phyloP scores from a whole-genome alignment of 1,139 yeast genomes.

The Kazachstania sp. region DNA sequence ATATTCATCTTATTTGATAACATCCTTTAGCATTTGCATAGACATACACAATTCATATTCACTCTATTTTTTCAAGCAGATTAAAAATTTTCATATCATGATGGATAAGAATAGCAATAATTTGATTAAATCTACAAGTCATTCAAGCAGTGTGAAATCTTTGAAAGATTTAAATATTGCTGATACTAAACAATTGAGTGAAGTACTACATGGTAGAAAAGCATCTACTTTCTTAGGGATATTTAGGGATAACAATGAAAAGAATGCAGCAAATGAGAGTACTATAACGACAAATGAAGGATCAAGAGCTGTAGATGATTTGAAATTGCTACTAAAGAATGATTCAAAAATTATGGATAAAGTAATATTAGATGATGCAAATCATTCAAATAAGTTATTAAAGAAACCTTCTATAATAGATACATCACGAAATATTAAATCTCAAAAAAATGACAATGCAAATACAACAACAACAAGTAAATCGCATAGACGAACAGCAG shows the following conservation, averaged over 20 bases:
- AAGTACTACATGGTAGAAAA: conserved; percentile 28
- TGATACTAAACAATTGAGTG: conserved; percentile 15
- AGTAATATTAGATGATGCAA: background rate
- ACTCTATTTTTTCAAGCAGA: too few relatives aligned
- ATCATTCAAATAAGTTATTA: background rate
- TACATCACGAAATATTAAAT: too few relatives aligned
- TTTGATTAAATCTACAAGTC: background rate
- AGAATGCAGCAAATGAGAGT: conserved; percentile 3
- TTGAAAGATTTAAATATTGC: conserved; percentile 20
- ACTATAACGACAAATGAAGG: background rate
- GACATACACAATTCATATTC: background rate
- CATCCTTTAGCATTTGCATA: background rate
- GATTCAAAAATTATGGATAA: background rate
- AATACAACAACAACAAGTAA: too few relatives aligned
- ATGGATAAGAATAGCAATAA: background rate
- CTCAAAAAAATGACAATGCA: too few relatives aligned
- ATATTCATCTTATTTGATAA: background rate
- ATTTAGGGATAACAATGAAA: conserved; percentile 23
- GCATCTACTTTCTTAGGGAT: conserved; percentile 31
- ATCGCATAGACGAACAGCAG: too few relatives aligned
- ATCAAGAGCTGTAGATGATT: background rate
- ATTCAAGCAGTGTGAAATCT: conserved; percentile 3
- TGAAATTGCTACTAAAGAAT: background rate
- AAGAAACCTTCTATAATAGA: background rate
- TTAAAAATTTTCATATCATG: too few relatives aligned